Evolutionary conservation across 2,329 filamentous ascomycete species (phyloP), one percentile per base, ranked within the genome.

Genomic region (Neofusicoccum laricinum): DNA sequence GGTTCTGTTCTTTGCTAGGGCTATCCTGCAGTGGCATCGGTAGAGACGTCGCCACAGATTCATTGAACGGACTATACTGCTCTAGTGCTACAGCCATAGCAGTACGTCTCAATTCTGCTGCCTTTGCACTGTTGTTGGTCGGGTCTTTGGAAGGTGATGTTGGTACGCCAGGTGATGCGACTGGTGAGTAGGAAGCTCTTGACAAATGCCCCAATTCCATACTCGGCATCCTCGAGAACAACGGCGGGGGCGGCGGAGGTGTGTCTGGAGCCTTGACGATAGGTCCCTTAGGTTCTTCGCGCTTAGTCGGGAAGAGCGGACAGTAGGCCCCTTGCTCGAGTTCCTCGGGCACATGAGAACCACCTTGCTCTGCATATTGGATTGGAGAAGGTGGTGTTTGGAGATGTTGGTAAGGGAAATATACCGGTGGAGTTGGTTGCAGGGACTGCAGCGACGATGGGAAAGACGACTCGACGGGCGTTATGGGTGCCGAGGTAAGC

Each of bases 391-490:
- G 5, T 17, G 55, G 7, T 21, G 30, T 12, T 8, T 19, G 14
- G 7, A 59, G 55, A n/a, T 59, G 30, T 14, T 59, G 55, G 32
- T 59, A 59, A 10, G 55, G 55, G 30, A 59, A 59, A 12, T 59
- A 59, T 15, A 59, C 30, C 4, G 41, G 11, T 2, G 55, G 41
- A n/a, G 40, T 36, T 8, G 55, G 55, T 21, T 45, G 41, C 12
- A 59, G 17, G 6, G 41, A 34, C 17, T 58, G 15, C 8, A 45
- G 38, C 12, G 30, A 19, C 4, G 41, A n/a, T 14, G 11, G 10
- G 36, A 21, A 19, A 1, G 25, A 32, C 4, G 40, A 19, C 1
- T 32, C 25, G 11, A 19, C n/a, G 5, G 25, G 41, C 12, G 15
- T 34, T 58, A 32, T 45, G 14, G 53, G 15, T 6, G 25, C 5